Evolutionary conservation across 148 eudicot species (phyloP), one percentile per base, ranked within the genome.

Genomic region (Talinum fruticosum): DNA sequence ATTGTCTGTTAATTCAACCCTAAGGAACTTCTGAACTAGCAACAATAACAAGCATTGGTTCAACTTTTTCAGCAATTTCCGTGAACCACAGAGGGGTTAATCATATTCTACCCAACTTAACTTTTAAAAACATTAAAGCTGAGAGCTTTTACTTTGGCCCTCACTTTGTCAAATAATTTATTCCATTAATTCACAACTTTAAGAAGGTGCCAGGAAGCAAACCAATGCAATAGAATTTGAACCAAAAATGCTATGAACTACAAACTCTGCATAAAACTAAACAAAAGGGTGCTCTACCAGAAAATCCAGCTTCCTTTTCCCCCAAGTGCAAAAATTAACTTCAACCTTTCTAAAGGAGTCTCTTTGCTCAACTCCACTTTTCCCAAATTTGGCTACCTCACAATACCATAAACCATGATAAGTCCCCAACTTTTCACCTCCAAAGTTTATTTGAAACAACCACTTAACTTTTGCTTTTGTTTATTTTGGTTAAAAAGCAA

Each of bases 251-350:
- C 47, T 41, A 41, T 10, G 12, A 41, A 8, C 8, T 41, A 41
- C 47, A 41, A 41, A 41, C 2, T 62, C 65, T 35, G 68, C 65
- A 66, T 28, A 15, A 72, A 79, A 53, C 69, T 30, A 66, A 23
- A 37, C 10, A 73, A 69, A 61, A 73, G 41, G 47, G 13, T 78
- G 72, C 77, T 79, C 78, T 35, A 78, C 71, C 30, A 54, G 16
- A 71, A 71, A 54, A 74, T 73, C 37, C 15, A 59, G 12, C 47
- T 26, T 47, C 36, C 68, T 73, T 69, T 28, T 54, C n/a, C 38
- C 72, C 68, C n/a, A 78, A 82, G 76, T 78, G 75, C 85, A 82
- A 78, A 82, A 61, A 78, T 82, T 74, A 78, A 82, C 78, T 78
- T 70, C 82, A 69, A 37, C 76, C 81, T 75, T 78, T 78, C 29